Conservation (phyloP, 73 alveolate species). For the Tetrahymena malaccensis region DNA sequence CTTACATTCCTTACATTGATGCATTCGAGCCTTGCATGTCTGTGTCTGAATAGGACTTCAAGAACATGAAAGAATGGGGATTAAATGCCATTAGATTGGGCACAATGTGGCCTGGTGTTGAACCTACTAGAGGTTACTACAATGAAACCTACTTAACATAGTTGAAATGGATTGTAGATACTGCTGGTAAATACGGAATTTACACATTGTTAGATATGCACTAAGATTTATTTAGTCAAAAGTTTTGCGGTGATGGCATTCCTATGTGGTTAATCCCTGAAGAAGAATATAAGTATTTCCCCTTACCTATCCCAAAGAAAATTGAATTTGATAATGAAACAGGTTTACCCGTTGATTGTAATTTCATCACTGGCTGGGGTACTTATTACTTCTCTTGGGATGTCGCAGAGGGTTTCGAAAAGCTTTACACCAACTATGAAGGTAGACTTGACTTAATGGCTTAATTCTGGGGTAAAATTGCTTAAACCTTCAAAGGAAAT, state of each 20-base stretch:
- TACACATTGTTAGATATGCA: constrained; percentile 20
- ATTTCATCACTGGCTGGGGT: neutral
- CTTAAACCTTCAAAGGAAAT: constrained; percentile 1
- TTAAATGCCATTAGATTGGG: constrained; percentile 28
- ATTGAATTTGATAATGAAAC: neutral
- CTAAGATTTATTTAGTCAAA: constrained; percentile 14
- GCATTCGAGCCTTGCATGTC: constrained; percentile 29
- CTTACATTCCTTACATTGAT: constrained; percentile 14
- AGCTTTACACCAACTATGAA: constrained; percentile 7
- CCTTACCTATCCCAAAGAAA: neutral
- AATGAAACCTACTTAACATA: neutral
- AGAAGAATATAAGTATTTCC: neutral
- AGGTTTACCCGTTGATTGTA: neutral
- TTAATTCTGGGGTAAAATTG: constrained; percentile 11
- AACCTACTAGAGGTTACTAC: neutral
- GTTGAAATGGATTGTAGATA: neutral
- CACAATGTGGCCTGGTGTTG: constrained; percentile 40
- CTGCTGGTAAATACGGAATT: constrained; percentile 16
- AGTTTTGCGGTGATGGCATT: constrained; percentile 36
- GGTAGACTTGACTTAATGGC: constrained; percentile 4
- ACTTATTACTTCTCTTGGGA: constrained; percentile 15
- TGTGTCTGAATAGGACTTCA: neutral
- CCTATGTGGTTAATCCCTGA: constrained; percentile 22
- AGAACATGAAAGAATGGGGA: constrained; percentile 24
- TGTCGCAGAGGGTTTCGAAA: constrained; percentile 20